Base-by-base conservation (phyloP, 192 early-diverging fungal species). In the Mortierella antarctica region DNA sequence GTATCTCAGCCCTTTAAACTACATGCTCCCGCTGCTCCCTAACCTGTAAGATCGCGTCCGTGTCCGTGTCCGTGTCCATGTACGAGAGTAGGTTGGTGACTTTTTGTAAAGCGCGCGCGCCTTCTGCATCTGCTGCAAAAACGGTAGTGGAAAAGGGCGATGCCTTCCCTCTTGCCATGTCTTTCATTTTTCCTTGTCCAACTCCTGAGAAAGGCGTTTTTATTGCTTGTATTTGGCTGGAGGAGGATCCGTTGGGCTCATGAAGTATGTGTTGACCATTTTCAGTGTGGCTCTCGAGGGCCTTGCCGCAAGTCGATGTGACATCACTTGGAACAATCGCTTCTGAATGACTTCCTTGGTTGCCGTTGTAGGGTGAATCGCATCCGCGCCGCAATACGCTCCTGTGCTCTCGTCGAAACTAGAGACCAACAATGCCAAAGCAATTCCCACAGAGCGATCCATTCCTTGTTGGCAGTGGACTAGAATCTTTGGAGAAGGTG, bases 401-500 rank as follows among this genome's bases (percentile, higher is more conserved):
- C 83, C 82, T 60, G 86, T 86, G 15, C 83, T 13, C 40, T 75
- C 70, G 62, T 90, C 90, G 78, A 85, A 92, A 64, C 86, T 89
- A 15, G 83, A 62, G 1, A 92, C 61, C 46, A 97, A 52, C 11
- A 94, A 62, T 0, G 91, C 86, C 64, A 97, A 66, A 12, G 91
- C 76, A 64, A 97, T 93, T 18, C 94, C 92, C 3, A 95, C 93
- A 6, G 94, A 95, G 52, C 93, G 73, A 74, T 95, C 94, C 73
- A 88, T 89, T 6, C 93, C 95, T 81, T 96, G 92, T 54, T 88
- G 88, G 82, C 96, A 95, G 68, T 95, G 93, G 17, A 97, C 74
- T 56, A 97, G 79, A 9, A 96, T 77, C 57, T 74, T 77, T 6
- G 54, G 65, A 6, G 4, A 57, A 15, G 49, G 14, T 2, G 13